These are phyloP conservation scores for Ochetophila trinervis DNA, from an alignment of 306 rosid genomes.

Conservation along the genomic window DNA sequence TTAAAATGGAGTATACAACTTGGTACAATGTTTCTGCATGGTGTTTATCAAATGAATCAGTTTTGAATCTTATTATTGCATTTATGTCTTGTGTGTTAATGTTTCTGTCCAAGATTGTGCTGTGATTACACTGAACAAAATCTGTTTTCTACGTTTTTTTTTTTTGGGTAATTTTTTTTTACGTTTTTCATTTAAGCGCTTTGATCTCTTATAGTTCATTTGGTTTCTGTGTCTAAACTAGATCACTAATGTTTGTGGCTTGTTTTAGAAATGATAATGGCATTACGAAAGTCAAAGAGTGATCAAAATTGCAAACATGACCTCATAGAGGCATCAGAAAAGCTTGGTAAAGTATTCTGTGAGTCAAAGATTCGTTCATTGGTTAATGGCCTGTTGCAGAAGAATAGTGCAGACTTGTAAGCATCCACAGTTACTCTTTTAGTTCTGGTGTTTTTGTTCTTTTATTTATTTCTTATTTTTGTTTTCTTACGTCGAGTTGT, in stretches of 20 bases:
- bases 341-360: slow-evolving; percentile 48
- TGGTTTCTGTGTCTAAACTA: too few species aligned
- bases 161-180: too few species aligned
- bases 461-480: slow-evolving; percentile 4
- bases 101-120: neutral
- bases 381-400: slow-evolving; percentile 51
- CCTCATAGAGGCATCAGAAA: slow-evolving; percentile 54
- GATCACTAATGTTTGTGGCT: slow-evolving; percentile 4
- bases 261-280: slow-evolving; percentile 53
- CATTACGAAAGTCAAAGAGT: slow-evolving; percentile 46
- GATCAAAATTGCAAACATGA: slow-evolving; percentile 39
- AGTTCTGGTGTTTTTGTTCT: slow-evolving; percentile 18
- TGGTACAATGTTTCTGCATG: too few species aligned
- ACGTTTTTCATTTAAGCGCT: slow-evolving; percentile 1
- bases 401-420: slow-evolving; percentile 62
- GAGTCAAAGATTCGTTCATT: slow-evolving; percentile 61
- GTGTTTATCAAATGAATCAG: too few species aligned
- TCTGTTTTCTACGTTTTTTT: too few species aligned
- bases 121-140: too few species aligned
- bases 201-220: too few species aligned
- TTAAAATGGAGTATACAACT: too few species aligned
- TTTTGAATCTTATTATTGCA: too few species aligned
- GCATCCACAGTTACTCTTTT: slow-evolving; percentile 11
- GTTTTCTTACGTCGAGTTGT: slow-evolving; percentile 1
- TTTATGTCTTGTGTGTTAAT: too few species aligned